Conservation (phyloP, 352 stramenopile species). For the Phytophthora tubulina region DNA sequence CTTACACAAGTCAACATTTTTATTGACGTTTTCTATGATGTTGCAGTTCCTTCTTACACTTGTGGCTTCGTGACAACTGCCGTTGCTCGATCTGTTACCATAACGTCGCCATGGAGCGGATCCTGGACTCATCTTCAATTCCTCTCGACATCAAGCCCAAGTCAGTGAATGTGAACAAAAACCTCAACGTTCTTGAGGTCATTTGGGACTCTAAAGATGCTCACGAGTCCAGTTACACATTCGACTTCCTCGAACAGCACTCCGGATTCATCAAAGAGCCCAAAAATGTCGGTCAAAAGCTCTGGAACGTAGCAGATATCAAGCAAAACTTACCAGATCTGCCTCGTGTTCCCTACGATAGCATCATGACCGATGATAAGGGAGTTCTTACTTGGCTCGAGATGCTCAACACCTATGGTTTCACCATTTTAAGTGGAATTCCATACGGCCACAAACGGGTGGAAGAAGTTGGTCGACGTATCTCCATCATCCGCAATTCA, state of each 20-base stretch:
- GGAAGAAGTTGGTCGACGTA: too few relatives aligned
- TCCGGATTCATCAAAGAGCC: slow-evolving; percentile 10
- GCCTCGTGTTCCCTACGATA: slow-evolving; percentile 33
- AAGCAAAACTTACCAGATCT: slow-evolving; percentile 29
- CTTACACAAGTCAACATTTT: too few relatives aligned
- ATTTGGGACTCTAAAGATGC: slow-evolving; percentile 22
- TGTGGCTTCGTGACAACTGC: too few relatives aligned
- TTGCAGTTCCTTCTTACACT: too few relatives aligned
- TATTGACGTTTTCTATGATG: too few relatives aligned
- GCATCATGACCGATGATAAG: slow-evolving; percentile 36
- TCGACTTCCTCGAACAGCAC: slow-evolving; percentile 39
- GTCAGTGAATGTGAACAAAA: not conserved
- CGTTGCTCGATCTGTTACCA: too few relatives aligned
- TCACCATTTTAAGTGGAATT: slow-evolving; percentile 39
- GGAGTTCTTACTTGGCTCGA: slow-evolving; percentile 45
- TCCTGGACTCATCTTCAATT: too few relatives aligned
- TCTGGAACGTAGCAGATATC: slow-evolving; percentile 16
- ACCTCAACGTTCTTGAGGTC: slow-evolving; percentile 19
- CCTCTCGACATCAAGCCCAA: too few relatives aligned
- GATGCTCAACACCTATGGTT: slow-evolving; percentile 44
- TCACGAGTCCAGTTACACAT: slow-evolving; percentile 15
- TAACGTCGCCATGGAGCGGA: too few relatives aligned
- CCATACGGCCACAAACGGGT: slow-evolving; percentile 9
- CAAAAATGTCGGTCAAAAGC: slow-evolving; percentile 9
- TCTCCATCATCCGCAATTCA: too few relatives aligned